These are phyloP conservation scores for Fusarium sp. DNA, from an alignment of 2,329 filamentous ascomycete genomes.

Conservation along the genomic window DNA sequence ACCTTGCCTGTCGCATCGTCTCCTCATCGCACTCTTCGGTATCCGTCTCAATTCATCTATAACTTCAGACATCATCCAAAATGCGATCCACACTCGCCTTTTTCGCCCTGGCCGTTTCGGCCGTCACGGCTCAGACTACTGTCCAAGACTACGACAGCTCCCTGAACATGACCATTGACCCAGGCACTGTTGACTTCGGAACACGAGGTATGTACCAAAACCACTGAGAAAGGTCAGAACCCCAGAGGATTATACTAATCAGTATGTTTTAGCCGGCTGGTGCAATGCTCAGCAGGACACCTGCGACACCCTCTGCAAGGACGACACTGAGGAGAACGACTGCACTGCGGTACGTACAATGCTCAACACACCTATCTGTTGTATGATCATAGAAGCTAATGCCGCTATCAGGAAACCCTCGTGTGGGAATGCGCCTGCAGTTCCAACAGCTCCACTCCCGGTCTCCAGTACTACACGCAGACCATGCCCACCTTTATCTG, in stretches of 20 bases:
- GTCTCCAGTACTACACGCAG: constrained; percentile 65
- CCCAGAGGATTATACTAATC: constrained; percentile 18
- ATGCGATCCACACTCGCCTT: constrained; percentile 57
- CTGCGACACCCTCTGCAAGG: constrained; percentile 61
- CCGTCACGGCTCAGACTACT: constrained; percentile 54
- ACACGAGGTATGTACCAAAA: constrained; percentile 53
- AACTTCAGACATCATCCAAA: constrained; percentile 40
- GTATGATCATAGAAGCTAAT: constrained; percentile 10
- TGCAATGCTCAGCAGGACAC: constrained; percentile 64
- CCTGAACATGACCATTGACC: constrained; percentile 57
- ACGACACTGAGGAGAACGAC: constrained; percentile 52
- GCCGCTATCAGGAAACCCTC: constrained; percentile 52
- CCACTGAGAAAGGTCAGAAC: neutral
- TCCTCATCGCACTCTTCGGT: constrained; percentile 7
- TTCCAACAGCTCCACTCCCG: constrained; percentile 60
- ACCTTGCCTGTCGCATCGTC: constrained; percentile 9
- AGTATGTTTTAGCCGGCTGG: constrained; percentile 57
- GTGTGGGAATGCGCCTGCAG: constrained; percentile 62
- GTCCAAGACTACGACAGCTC: constrained; percentile 58
- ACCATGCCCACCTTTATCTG: constrained; percentile 67
- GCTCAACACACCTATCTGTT: neutral
- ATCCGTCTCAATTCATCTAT: constrained; percentile 3
- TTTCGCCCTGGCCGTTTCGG: constrained; percentile 58
- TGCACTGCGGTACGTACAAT: constrained; percentile 58
- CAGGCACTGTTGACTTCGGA: constrained; percentile 47